phyloP scores from a whole-genome alignment of 495 filamentous ascomycete genomes.

The Parathielavia appendiculata region DNA sequence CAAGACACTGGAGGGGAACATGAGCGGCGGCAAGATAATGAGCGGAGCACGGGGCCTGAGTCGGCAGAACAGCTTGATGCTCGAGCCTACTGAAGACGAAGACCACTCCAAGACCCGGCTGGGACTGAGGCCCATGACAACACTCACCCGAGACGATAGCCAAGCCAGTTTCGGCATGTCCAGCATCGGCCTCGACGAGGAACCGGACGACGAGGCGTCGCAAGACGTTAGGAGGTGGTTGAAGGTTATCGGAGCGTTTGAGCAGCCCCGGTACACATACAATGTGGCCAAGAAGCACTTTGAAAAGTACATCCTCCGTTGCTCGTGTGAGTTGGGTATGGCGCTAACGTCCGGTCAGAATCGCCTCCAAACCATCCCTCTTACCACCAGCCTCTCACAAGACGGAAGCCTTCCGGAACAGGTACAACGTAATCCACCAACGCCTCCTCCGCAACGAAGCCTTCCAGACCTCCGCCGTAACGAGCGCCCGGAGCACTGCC shows the following conservation, averaged over 20 bases:
- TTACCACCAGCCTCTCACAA: slow-evolving; percentile 78
- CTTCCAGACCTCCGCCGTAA: slow-evolving; percentile 74
- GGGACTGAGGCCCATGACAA: slow-evolving; percentile 38
- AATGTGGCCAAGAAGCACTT: slow-evolving; percentile 89
- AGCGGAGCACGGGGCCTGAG: slow-evolving; percentile 43
- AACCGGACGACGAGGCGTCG: slow-evolving; percentile 51
- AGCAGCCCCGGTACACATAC: slow-evolving; percentile 82
- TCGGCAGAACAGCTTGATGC: slow-evolving; percentile 54
- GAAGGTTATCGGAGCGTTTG: slow-evolving; percentile 70
- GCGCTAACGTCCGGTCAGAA: slow-evolving; percentile 30
- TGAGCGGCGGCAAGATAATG: slow-evolving; percentile 70
- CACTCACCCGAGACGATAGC: slow-evolving; percentile 50
- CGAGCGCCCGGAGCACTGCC: slow-evolving; percentile 42
- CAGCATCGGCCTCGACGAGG: slow-evolving; percentile 54
- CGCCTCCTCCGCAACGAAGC: slow-evolving; percentile 86
- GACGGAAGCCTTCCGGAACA: slow-evolving; percentile 76
- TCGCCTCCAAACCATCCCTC: slow-evolving; percentile 62
- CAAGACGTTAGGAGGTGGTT: slow-evolving; percentile 71
- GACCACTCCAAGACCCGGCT: slow-evolving; percentile 40
- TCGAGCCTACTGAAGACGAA: slow-evolving; percentile 36
- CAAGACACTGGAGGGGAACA: slow-evolving; percentile 72
- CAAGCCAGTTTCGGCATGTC: slow-evolving; percentile 61
- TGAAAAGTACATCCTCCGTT: slow-evolving; percentile 49
- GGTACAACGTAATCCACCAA: slow-evolving; percentile 86
- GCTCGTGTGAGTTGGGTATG: not conserved